Evolutionary conservation across 2,329 filamentous ascomycete genomes (phyloP).

Genomic region (Ceratocystis cubensis): DNA sequence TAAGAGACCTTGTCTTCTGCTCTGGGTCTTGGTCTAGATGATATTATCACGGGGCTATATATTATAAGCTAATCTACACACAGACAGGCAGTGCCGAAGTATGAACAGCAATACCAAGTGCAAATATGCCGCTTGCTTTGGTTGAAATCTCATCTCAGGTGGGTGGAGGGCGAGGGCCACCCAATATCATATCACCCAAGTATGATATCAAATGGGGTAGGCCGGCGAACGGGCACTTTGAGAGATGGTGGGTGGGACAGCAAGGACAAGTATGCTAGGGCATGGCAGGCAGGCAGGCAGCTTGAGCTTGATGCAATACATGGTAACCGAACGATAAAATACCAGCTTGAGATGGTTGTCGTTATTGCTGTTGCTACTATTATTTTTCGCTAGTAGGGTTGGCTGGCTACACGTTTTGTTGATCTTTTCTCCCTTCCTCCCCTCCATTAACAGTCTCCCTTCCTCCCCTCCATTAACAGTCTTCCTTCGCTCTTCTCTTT

Average conservation of each 20-base stretch:
- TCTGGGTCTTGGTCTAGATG: no score
- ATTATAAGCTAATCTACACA: background rate
- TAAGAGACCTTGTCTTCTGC: no score
- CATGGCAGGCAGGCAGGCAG: no score
- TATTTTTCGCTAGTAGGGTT: background rate
- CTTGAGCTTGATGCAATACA: no score
- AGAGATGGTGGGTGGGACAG: background rate
- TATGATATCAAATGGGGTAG: background rate
- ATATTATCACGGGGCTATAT: conserved; percentile 2
- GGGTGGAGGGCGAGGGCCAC: background rate
- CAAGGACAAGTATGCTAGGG: no score
- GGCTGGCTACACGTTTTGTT: background rate
- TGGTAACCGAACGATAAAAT: no score
- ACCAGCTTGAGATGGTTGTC: no score
- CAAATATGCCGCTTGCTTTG: background rate
- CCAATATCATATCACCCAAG: background rate
- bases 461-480: background rate
- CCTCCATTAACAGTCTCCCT: background rate
- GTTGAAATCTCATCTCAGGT: conserved; percentile 1
- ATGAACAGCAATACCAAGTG: background rate
- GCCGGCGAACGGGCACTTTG: background rate
- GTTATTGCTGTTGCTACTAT: background rate
- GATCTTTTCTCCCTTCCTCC: background rate
- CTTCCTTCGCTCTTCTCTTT: background rate
- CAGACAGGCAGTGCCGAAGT: background rate